Evolutionary conservation across 2,329 filamentous ascomycete genomes (phyloP), one percentile per base, ranked within the genome.

Genomic region (Tolypocladium sp.): DNA sequence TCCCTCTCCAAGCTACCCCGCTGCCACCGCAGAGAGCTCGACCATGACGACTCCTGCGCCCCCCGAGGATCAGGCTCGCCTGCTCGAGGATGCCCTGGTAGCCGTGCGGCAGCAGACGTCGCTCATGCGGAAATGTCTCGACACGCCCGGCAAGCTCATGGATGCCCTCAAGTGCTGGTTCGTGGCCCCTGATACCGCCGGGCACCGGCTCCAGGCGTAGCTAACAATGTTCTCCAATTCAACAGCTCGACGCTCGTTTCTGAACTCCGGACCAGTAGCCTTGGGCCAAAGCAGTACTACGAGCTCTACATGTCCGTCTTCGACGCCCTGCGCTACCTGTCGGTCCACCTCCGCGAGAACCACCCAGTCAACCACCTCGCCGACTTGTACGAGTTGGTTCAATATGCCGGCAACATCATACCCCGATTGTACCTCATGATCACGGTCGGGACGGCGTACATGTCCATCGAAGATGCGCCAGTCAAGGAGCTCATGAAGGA

Each of bases 401-500:
- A 97, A 72, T 97, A 97, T 85, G 92, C 92, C 58, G 94, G 95
- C 64, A 99, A 99, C 73, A 97, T 99, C 66, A 88, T 99, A 60
- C 94, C 94, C 30, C 87, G 94, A 64, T 80, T 99, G 63, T 99
- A 99, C 73, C 87, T 99, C 61, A 99, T 99, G 95, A 94, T 99
- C 70, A 99, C 95, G 0, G 95, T 99, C 44, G 94, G 94, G 60
- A 99, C 94, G 2, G 95, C 96, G 55, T 99, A 99, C 79, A 99
- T 99, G 94, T 88, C 91, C 33, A 95, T 99, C 70, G 90, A 94
- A 69, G 94, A 97, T 81, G 94, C 95, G 60, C 94, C 94, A 0
- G 94, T 99, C 66, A 99, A 99, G 77, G 94, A 99, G 79, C 91
- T 99, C 63, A 99, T 99, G 94, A 99, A 99, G 77, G 94, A 99